Percentiles rank a stretch among this genome's conserved stretches.
phyloP scores from a whole-genome alignment of 108 stramenopile genomes.

The Nitzschia sp. region DNA sequence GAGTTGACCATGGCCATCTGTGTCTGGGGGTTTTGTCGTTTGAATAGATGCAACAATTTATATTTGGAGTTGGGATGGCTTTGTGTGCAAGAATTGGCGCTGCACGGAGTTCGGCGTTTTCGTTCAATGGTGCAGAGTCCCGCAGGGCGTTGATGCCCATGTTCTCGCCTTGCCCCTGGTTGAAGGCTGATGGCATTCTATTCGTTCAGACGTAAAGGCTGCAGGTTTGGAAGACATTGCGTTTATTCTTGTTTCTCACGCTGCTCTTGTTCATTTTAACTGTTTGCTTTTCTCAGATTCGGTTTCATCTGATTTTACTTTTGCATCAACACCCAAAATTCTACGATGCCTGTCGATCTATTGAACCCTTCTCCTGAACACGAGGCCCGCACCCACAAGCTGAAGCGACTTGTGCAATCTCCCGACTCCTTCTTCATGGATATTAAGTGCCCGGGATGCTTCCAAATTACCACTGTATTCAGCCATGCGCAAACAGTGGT shows the following conservation, averaged over 20 bases:
- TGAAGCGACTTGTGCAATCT: conserved; percentile 99
- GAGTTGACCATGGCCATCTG: conserved; percentile 12
- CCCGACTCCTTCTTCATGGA: conserved; percentile 99
- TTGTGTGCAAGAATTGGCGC: neutral
- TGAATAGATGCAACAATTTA: neutral
- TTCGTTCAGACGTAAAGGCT: too few species aligned
- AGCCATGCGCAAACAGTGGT: conserved; percentile 97
- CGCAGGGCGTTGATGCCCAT: too few species aligned
- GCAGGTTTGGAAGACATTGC: too few species aligned
- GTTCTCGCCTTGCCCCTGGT: too few species aligned
- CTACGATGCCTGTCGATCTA: conserved; percentile 97
- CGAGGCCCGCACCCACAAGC: conserved; percentile 98
- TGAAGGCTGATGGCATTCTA: too few species aligned
- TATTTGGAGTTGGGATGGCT: neutral
- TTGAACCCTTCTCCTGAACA: conserved; percentile 88
- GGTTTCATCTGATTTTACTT: neutral
- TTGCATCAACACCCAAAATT: neutral
- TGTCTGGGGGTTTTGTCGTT: neutral
- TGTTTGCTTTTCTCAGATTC: conserved; percentile 4
- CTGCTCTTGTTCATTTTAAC: neutral
- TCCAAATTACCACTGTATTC: conserved; percentile 97
- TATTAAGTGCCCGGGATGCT: conserved; percentile 99
- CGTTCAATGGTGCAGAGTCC: too few species aligned
- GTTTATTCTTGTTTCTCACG: neutral
- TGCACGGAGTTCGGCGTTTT: too few species aligned